phyloP scores from a whole-genome alignment of 306 rosid species.

The Gastrolobium villosum region DNA sequence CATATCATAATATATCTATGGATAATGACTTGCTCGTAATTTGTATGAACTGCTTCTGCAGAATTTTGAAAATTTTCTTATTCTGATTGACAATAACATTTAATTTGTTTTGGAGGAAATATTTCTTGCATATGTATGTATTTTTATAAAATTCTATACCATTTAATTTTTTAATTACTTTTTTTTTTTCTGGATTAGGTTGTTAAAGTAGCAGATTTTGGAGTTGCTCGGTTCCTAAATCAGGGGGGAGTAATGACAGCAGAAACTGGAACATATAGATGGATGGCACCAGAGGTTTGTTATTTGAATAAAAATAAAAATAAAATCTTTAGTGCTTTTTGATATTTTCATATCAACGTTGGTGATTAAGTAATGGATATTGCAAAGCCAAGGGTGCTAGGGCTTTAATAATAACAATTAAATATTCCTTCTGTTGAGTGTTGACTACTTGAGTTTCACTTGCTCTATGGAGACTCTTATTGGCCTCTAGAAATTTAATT shows the following conservation, averaged over 20 bases:
- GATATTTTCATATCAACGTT: conserved; percentile 15
- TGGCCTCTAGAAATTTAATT: conserved; percentile 7
- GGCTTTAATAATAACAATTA: conserved; percentile 5
- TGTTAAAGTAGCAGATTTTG: conserved; percentile 99
- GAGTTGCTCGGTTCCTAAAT: conserved; percentile 94
- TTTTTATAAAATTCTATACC: conserved; percentile 5
- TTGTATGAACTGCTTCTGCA: conserved; percentile 4
- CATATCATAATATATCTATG: neutral
- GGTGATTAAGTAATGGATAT: neutral
- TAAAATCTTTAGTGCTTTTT: conserved; percentile 19
- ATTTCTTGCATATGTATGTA: conserved; percentile 21
- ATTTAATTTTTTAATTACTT: neutral
- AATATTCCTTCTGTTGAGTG: conserved; percentile 15
- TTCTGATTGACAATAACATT: neutral
- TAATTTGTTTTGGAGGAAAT: conserved; percentile 29
- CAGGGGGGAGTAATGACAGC: conserved; percentile 99
- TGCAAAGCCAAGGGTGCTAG: conserved; percentile 10
- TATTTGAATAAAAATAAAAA: conserved; percentile 18
- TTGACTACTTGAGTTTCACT: neutral
- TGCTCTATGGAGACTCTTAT: neutral
- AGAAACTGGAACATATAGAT: conserved; percentile 98
- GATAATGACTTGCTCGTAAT: conserved; percentile 24
- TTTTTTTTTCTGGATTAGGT: conserved; percentile 56
- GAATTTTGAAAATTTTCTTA: neutral
- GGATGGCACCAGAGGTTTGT: conserved; percentile 99